Conservation (phyloP, 306 rosid genomes). For the Cyclanthera cordifolia region DNA sequence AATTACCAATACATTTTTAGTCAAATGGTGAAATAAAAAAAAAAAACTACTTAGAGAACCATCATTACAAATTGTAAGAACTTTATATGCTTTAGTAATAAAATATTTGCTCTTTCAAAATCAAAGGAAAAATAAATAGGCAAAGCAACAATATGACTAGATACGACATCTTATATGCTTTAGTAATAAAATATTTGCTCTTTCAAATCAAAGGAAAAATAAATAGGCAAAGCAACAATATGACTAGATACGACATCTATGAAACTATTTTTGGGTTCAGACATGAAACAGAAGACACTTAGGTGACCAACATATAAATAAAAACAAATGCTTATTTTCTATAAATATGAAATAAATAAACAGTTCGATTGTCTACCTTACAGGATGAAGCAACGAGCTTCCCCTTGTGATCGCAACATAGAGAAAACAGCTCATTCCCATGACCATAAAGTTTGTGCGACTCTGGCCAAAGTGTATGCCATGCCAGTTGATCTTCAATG, state of each 20-base stretch:
- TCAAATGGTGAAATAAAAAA: not conserved
- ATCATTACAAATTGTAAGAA: not conserved
- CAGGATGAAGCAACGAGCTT: constrained; percentile 89
- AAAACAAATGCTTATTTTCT: not conserved
- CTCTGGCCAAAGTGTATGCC: constrained; percentile 99
- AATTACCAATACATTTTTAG: not conserved
- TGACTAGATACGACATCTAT: not conserved
- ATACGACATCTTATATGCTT: not conserved
- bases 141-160: not conserved
- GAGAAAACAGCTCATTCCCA: constrained; percentile 81
- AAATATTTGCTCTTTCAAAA: not conserved
- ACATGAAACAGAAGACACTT: not conserved
- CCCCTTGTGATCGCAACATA: constrained; percentile 79
- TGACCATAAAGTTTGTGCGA: constrained; percentile 96
- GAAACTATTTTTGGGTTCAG: not conserved
- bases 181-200: not conserved
- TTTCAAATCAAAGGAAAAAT: not conserved
- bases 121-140: not conserved
- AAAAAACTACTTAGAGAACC: not conserved
- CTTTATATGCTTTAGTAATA: not conserved
- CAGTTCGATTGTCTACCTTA: constrained; percentile 43
- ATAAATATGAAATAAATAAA: not conserved
- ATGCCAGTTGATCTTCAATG: constrained; percentile 88
- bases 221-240: not conserved
- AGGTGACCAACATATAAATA: not conserved